Evolutionary conservation across 139 green algal genomes (phyloP).

Genomic region (Coelastrella sp.): DNA sequence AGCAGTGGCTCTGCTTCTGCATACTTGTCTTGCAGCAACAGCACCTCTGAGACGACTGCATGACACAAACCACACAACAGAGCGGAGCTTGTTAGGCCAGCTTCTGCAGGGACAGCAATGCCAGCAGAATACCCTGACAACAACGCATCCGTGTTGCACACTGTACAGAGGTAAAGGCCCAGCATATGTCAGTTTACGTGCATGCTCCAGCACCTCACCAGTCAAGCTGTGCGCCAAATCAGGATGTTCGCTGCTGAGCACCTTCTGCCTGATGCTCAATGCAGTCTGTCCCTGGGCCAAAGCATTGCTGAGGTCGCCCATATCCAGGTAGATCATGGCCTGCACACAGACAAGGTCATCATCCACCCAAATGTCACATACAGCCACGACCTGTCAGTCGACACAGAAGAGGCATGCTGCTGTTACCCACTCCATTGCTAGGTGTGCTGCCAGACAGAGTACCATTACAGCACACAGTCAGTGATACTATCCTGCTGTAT

Average conservation of each 20-base stretch:
- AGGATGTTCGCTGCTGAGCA: conserved; percentile 34
- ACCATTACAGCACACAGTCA: too few relatives aligned
- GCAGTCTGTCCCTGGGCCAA: not conserved
- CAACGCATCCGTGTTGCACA: too few relatives aligned
- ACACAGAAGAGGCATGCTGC: not conserved
- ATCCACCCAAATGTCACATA: too few relatives aligned
- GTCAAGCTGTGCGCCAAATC: conserved; percentile 45
- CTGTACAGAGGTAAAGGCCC: too few relatives aligned
- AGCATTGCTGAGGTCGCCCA: conserved; percentile 23
- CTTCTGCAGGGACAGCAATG: too few relatives aligned
- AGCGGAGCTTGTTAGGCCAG: not conserved
- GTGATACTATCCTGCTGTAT: too few relatives aligned
- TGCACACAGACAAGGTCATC: conserved; percentile 29
- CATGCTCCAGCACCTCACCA: not conserved
- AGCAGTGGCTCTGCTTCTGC: conserved; percentile 35
- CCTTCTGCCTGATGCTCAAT: conserved; percentile 39
- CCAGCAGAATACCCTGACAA: too few relatives aligned
- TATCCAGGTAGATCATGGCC: conserved; percentile 42
- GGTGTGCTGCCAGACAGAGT: too few relatives aligned
- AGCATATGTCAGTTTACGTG: not conserved
- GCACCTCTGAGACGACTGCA: conserved; percentile 44
- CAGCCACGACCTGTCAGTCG: not conserved
- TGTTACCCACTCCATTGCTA: too few relatives aligned
- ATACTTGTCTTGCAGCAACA: conserved; percentile 35
- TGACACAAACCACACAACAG: conserved; percentile 3